Evolutionary conservation across 495 filamentous ascomycete genomes (phyloP).

Genomic region (Pyrenula massariospora): DNA sequence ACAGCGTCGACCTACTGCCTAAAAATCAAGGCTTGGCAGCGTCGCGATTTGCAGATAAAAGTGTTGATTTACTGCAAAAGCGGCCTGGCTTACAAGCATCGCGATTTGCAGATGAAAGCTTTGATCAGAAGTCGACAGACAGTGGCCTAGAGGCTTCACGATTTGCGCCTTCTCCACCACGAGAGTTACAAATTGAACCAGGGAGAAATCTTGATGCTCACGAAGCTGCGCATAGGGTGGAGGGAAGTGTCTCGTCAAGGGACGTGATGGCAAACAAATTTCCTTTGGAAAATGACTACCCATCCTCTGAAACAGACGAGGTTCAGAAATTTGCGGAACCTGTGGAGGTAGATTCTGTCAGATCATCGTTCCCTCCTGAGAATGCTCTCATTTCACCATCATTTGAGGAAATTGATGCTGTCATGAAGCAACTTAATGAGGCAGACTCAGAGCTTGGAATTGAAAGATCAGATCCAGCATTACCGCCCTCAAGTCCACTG

Average conservation of each 20-base stretch:
- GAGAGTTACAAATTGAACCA: neutral
- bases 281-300: neutral
- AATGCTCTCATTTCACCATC: conserved; percentile 30
- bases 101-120: neutral
- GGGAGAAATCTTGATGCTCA: neutral
- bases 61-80: neutral
- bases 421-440: conserved; percentile 73
- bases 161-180: neutral
- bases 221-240: neutral
- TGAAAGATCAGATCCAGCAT: conserved; percentile 40
- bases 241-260: neutral
- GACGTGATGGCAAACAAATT: neutral
- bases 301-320: neutral
- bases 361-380: neutral
- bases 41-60: neutral
- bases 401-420: conserved; percentile 70
- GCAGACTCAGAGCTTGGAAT: conserved; percentile 60
- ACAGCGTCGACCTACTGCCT: neutral
- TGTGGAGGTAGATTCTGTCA: conserved; percentile 18
- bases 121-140: neutral
- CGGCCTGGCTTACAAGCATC: neutral
- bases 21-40: neutral
- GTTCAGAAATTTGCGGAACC: conserved; percentile 5
- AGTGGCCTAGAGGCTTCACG: neutral
- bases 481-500: conserved; percentile 26